Evolutionary conservation across 192 early-diverging fungal species (phyloP), one percentile per base, ranked within the genome.

Genomic region (Gryganskiella cystojenkinii): DNA sequence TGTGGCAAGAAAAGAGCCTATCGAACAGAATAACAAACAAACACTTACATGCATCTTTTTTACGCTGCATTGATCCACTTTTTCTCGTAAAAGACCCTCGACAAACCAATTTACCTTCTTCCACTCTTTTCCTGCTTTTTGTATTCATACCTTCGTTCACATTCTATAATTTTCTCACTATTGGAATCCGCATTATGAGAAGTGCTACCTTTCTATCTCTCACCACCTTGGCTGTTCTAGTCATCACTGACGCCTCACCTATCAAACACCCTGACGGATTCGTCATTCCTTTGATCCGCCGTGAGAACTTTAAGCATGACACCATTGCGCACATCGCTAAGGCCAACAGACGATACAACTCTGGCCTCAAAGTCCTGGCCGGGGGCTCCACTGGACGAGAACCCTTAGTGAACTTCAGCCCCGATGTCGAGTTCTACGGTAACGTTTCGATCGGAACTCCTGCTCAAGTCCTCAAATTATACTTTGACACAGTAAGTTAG

Each of bases 391-490:
- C 69, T 4, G 69, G 69, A 19, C 17, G 9, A 10, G 60, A 61
- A 2, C 57, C 73, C 24, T 56, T 83, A 33, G 68, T 64, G 30
- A 73, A 83, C 49, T 61, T 71, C 61, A 40, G 60, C 8, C 44
- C 56, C 57, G 87, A 89, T 45, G 17, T 74, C 42, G 79, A 81
- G 49, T 81, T 73, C 40, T 81, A 71, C 22, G 70, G 64, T 43
- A 73, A 22, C 8, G 70, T 81, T 20, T 64, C 64, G 6, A 52
- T 80, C 19, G 79, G 79, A 4, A 71, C 79, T n/a, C 79, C 79
- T n/a, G 50, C 67, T 20, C 57, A 72, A 49, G 46, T 31, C 22
- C 46, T 80, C 53, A 80, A 67, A 37, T 42, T 64, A 27, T 53
- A 69, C 37, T 71, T 80, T 56, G 78, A 80, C 34, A 80, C 78